Conservation (phyloP, 495 filamentous ascomycete species). For the Talaromyces thailandensis region DNA sequence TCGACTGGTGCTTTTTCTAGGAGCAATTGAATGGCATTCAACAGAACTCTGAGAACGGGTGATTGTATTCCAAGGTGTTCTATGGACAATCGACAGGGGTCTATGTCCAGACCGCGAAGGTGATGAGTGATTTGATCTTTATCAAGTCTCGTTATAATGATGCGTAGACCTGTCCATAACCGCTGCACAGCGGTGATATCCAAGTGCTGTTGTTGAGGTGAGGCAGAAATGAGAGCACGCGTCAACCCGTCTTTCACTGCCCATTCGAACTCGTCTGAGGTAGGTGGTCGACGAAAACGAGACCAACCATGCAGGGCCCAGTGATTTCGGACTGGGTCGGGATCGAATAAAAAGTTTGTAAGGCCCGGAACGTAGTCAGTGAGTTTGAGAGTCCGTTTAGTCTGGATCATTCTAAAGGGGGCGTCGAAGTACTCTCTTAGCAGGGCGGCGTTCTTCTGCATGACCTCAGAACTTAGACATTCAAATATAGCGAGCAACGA, state of each 20-base stretch:
- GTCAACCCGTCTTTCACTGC: constrained; percentile 60
- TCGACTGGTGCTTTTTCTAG: constrained; percentile 64
- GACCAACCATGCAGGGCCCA: constrained; percentile 67
- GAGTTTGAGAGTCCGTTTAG: constrained; percentile 59
- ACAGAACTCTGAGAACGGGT: constrained; percentile 48
- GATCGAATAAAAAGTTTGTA: constrained; percentile 69
- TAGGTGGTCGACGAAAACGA: constrained; percentile 46
- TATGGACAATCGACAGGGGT: constrained; percentile 66
- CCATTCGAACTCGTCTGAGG: constrained; percentile 70
- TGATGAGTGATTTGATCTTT: constrained; percentile 69
- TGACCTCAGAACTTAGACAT: constrained; percentile 51
- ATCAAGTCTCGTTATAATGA: constrained; percentile 61
- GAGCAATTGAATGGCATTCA: constrained; percentile 56
- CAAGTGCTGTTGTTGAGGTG: constrained; percentile 29
- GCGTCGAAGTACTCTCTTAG: constrained; percentile 57
- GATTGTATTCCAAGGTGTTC: constrained; percentile 61
- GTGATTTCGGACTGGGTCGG: constrained; percentile 42
- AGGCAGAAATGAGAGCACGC: constrained; percentile 24
- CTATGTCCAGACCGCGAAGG: constrained; percentile 68
- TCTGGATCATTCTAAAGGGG: constrained; percentile 69
- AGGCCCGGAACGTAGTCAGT: constrained; percentile 67
- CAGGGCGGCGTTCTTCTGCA: constrained; percentile 43
- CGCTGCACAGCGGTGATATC: constrained; percentile 45
- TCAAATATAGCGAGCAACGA: constrained; percentile 55
- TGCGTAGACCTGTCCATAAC: constrained; percentile 67